Percentiles rank a stretch among this genome's conserved stretches.
Evolutionary conservation across 2,329 filamentous ascomycete species (phyloP).

Genomic region (Stachybotrys chartarum): DNA sequence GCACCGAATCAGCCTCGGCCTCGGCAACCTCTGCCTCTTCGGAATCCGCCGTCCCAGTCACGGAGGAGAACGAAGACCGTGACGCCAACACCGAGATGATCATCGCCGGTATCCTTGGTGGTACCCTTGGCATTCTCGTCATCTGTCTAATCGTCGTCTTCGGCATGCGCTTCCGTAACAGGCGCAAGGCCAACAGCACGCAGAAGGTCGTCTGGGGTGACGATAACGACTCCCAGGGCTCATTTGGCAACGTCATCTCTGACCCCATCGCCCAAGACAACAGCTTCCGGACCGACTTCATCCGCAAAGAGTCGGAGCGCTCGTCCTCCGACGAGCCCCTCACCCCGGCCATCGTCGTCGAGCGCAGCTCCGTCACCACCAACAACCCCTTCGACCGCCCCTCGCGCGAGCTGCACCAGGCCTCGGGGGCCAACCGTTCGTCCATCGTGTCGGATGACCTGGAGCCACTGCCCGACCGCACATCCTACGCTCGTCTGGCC

Average conservation of each 20-base stretch:
- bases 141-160: slow-evolving; percentile 31
- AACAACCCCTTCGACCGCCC: slow-evolving; percentile 27
- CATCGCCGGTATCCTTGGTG: slow-evolving; percentile 41
- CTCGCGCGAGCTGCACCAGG: slow-evolving; percentile 12
- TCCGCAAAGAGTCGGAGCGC: slow-evolving; percentile 26
- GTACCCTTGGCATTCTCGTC: slow-evolving; percentile 33
- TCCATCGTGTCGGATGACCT: slow-evolving; percentile 17
- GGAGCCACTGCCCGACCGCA: slow-evolving; percentile 16
- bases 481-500: slow-evolving; percentile 16
- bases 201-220: neutral
- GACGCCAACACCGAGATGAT: slow-evolving; percentile 29
- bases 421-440: slow-evolving; percentile 5
- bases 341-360: slow-evolving; percentile 6
- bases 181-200: slow-evolving; percentile 9
- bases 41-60: slow-evolving; percentile 1
- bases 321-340: slow-evolving; percentile 2
- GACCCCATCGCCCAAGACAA: slow-evolving; percentile 43
- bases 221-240: slow-evolving; percentile 13
- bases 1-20: slow-evolving; percentile 9
- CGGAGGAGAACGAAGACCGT: slow-evolving; percentile 7
- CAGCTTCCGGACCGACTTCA: slow-evolving; percentile 45
- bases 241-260: slow-evolving; percentile 43
- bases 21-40: slow-evolving; percentile 12
- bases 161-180: slow-evolving; percentile 26
- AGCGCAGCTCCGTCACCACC: slow-evolving; percentile 21